Evolutionary conservation across 306 rosid genomes (phyloP).

Genomic region (Neltuma alba): DNA sequence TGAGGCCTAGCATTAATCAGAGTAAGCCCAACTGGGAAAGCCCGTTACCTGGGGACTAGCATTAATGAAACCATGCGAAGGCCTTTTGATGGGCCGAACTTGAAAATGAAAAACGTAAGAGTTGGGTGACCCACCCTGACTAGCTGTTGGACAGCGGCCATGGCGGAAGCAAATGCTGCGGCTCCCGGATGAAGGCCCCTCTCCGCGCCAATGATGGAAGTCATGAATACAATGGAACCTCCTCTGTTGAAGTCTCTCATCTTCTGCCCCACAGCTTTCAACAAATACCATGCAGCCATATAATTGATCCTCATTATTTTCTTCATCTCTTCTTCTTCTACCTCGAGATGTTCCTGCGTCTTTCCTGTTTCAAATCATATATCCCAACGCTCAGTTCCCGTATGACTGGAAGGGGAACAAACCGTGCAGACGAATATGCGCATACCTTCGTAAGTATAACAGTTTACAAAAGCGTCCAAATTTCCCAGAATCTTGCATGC

Average conservation of each 20-base stretch:
- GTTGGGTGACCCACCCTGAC: slow-evolving; percentile 55
- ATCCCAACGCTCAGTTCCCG: not conserved
- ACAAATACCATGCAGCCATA: slow-evolving; percentile 76
- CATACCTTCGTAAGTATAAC: slow-evolving; percentile 76
- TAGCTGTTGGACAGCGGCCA: slow-evolving; percentile 78
- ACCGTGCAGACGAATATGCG: no score
- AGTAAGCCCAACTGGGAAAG: not conserved
- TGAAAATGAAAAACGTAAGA: not conserved
- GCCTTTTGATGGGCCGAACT: not conserved
- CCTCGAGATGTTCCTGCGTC: slow-evolving; percentile 59
- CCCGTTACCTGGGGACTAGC: no score
- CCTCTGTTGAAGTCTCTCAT: slow-evolving; percentile 69
- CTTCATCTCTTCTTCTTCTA: slow-evolving; percentile 60
- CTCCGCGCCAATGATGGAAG: slow-evolving; percentile 68
- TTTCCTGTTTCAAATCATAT: slow-evolving; percentile 58
- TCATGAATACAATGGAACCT: slow-evolving; percentile 76
- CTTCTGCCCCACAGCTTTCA: slow-evolving; percentile 72
- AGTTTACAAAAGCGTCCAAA: slow-evolving; percentile 78
- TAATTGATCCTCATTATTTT: slow-evolving; percentile 69
- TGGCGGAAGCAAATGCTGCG: slow-evolving; percentile 67
- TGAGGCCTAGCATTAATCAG: not conserved
- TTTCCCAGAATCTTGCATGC: slow-evolving; percentile 65
- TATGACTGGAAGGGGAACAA: not conserved
- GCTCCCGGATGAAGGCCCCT: slow-evolving; percentile 83
- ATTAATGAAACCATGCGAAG: no score